Conservation (phyloP, 805 yeast genomes). For the Teunomyces panamensis region DNA sequence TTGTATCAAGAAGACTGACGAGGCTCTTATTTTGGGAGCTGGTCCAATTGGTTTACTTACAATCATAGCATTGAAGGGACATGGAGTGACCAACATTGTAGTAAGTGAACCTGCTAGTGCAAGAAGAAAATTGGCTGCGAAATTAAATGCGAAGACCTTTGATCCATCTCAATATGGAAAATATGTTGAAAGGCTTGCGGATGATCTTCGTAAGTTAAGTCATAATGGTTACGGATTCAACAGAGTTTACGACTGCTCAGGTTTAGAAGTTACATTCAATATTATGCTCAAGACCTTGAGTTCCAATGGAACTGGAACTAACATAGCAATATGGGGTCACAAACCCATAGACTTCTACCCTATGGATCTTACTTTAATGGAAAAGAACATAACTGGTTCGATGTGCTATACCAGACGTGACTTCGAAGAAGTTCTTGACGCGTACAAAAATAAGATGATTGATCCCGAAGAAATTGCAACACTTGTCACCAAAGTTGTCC, state of each 20-base stretch:
- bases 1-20: background rate
- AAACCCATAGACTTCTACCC: conserved; percentile 1
- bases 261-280: conserved; percentile 2
- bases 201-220: background rate
- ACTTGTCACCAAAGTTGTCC: background rate
- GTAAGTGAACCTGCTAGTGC: conserved; percentile 1
- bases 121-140: conserved; percentile 5
- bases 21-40: conserved; percentile 3
- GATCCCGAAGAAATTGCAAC: conserved; percentile 1
- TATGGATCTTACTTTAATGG: conserved; percentile 5
- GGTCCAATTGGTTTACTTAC: conserved; percentile 4
- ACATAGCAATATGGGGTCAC: conserved; percentile 5
- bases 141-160: background rate
- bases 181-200: background rate
- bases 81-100: background rate
- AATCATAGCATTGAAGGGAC: conserved; percentile 3
- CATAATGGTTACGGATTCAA: background rate
- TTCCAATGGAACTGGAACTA: conserved; percentile 4
- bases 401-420: conserved; percentile 4
- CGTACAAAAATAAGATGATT: background rate
- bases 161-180: conserved; percentile 2
- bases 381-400: conserved; percentile 3
- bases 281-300: background rate
- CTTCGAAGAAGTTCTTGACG: conserved; percentile 5
- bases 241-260: conserved; percentile 3